phyloP scores from a whole-genome alignment of 1,284 basidiomycete genomes.

The Marasmius sp. region DNA sequence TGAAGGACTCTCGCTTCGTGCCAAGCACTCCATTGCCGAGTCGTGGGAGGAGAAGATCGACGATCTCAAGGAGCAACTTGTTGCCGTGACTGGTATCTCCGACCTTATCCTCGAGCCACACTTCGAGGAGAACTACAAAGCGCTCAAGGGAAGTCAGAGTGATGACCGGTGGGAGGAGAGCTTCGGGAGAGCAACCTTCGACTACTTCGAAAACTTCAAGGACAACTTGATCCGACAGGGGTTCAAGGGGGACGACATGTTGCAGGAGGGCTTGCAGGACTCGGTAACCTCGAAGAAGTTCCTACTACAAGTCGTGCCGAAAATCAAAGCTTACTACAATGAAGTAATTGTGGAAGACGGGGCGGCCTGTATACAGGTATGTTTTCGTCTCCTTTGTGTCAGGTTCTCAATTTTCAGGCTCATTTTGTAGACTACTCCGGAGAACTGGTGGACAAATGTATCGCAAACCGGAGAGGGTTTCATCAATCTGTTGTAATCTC shows the following conservation, averaged over 20 bases:
- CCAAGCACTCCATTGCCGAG: constrained; percentile 29
- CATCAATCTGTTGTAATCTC: not conserved
- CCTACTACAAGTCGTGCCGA: constrained; percentile 31
- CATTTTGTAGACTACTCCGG: not conserved
- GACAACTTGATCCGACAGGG: constrained; percentile 27
- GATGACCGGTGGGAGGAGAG: constrained; percentile 23
- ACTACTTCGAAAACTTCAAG: constrained; percentile 26
- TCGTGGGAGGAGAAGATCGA: constrained; percentile 29
- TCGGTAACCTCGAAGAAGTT: constrained; percentile 30
- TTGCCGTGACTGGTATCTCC: constrained; percentile 25
- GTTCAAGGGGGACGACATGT: constrained; percentile 35
- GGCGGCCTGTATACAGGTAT: constrained; percentile 32
- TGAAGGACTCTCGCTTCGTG: constrained; percentile 28
- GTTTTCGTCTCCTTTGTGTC: not conserved
- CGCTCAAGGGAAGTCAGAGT: constrained; percentile 21
- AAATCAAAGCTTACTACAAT: constrained; percentile 19
- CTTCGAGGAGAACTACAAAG: constrained; percentile 32
- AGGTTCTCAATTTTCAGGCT: not conserved
- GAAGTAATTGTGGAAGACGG: constrained; percentile 34
- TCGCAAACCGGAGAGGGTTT: not conserved
- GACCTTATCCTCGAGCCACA: constrained; percentile 36
- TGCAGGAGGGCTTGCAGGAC: constrained; percentile 37
- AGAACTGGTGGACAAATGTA: constrained; percentile 1
- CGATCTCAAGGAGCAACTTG: constrained; percentile 27
- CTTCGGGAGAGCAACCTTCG: constrained; percentile 22